Conservation (phyloP, 805 yeast species). For the Saccharomycopsis sp. region DNA sequence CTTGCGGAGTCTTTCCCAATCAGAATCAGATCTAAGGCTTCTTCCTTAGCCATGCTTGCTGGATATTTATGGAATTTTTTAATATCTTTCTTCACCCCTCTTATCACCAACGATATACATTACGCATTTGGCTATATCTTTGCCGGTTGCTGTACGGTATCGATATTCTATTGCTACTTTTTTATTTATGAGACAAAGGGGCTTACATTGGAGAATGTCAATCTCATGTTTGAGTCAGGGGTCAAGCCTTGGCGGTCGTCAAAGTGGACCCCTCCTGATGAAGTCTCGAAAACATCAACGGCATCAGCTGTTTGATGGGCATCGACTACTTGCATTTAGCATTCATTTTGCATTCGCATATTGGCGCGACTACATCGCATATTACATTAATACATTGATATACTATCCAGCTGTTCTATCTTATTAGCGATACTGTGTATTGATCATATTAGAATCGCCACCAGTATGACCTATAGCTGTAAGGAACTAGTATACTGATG, state of each 20-base stretch:
- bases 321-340: neutral
- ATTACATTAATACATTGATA: too few species aligned
- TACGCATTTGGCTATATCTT: slow-evolving; percentile 62
- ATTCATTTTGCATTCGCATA: neutral
- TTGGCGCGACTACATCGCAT: too few species aligned
- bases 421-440: too few species aligned
- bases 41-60: slow-evolving; percentile 55
- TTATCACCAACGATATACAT: slow-evolving; percentile 52
- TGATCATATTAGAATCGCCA: too few species aligned
- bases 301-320: neutral
- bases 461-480: slow-evolving; percentile 6
- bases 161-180: slow-evolving; percentile 63
- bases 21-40: slow-evolving; percentile 52
- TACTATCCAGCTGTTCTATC: too few species aligned
- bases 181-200: slow-evolving; percentile 76
- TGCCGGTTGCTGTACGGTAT: slow-evolving; percentile 43
- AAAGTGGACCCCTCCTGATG: slow-evolving; percentile 44
- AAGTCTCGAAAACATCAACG: neutral
- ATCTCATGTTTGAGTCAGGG: slow-evolving; percentile 46
- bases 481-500: slow-evolving; percentile 19
- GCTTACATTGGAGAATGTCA: slow-evolving; percentile 75
- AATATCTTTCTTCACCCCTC: slow-evolving; percentile 64
- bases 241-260: slow-evolving; percentile 42
- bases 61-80: slow-evolving; percentile 58
- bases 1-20: slow-evolving; percentile 65